Evolutionary conservation across 78 protist species (phyloP).

Genomic region (Dictyostelium capitatum): DNA sequence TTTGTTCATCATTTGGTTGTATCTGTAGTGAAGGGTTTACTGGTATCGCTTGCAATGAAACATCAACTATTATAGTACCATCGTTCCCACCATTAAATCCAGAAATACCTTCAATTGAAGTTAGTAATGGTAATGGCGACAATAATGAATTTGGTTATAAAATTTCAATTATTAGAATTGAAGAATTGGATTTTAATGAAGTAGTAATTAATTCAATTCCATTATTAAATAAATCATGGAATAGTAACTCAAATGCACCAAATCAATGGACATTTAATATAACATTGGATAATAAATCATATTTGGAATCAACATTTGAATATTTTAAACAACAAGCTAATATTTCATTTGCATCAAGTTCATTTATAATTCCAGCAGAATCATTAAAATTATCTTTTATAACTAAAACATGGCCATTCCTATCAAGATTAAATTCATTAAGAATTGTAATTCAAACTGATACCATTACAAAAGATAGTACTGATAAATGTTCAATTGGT

Average conservation of each 20-base stretch:
- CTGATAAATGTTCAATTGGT: neutral
- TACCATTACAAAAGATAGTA: neutral
- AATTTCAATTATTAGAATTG: neutral
- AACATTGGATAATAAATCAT: neutral
- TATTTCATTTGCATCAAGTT: neutral
- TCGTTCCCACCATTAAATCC: neutral
- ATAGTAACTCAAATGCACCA: no score
- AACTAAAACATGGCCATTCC: neutral
- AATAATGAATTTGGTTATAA: neutral
- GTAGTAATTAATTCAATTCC: neutral
- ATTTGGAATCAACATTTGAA: neutral
- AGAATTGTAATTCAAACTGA: neutral
- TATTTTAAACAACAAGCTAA: neutral
- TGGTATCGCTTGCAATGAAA: neutral
- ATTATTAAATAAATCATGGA: neutral
- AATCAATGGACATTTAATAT: neutral
- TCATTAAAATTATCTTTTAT: neutral
- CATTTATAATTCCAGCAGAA: slow-evolving; percentile 1
- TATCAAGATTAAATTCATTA: neutral
- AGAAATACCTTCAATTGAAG: neutral
- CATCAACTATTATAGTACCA: neutral
- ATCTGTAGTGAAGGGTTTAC: neutral
- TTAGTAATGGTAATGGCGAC: neutral
- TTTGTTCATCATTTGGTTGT: neutral
- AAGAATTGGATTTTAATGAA: neutral